These are phyloP conservation scores for Penicillium occitanis DNA, from an alignment of 2,329 filamentous ascomycete genomes.

Conservation along the genomic window DNA sequence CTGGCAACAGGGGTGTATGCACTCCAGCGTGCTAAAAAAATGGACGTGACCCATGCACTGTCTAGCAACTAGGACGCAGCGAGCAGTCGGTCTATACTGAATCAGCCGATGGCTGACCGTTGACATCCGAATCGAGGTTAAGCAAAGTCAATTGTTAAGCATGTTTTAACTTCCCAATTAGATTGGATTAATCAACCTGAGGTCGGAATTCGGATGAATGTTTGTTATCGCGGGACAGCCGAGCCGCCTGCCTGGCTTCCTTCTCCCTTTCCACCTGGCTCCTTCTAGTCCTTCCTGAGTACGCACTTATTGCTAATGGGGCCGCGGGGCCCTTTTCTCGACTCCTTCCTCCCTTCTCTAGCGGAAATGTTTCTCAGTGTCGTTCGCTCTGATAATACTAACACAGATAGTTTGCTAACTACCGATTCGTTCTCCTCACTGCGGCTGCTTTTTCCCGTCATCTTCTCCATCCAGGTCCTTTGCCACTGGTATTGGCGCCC, in stretches of 20 bases:
- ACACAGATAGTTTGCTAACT: neutral
- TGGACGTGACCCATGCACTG: neutral
- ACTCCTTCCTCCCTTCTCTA: neutral
- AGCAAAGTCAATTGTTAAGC: neutral
- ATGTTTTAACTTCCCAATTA: neutral
- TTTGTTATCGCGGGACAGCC: neutral
- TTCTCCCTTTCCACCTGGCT: neutral
- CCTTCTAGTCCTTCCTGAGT: neutral
- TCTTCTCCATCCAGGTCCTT: neutral
- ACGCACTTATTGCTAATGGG: neutral
- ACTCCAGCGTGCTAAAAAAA: neutral
- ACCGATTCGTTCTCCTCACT: neutral
- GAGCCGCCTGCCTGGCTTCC: neutral
- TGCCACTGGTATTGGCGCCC: conserved; percentile 1
- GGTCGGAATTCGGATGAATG: neutral
- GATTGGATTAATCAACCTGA: neutral
- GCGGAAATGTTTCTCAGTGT: neutral
- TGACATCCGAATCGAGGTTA: neutral
- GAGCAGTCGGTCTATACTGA: neutral
- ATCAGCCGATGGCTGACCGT: neutral
- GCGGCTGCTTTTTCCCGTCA: conserved; percentile 1
- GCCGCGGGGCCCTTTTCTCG: neutral
- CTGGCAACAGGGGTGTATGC: neutral
- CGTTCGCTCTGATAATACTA: neutral
- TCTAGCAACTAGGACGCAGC: neutral